Percentiles rank a stretch among this genome's conserved stretches.
These are phyloP conservation scores for Aspergillus cavernicola DNA, from an alignment of 495 filamentous ascomycete species.

Conservation along the genomic window DNA sequence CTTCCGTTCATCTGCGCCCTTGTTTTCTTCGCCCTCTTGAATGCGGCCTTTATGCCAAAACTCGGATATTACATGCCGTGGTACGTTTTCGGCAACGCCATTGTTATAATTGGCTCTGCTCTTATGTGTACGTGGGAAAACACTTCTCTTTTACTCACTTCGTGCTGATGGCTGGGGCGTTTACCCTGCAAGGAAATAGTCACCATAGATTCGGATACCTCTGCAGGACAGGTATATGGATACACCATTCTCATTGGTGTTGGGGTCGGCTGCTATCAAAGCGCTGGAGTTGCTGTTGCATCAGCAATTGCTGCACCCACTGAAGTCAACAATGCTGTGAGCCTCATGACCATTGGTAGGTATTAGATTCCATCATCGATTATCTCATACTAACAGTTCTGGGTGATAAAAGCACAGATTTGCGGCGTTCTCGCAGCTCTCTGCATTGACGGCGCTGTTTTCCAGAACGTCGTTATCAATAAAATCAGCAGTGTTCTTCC, in stretches of 20 bases:
- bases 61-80: neutral
- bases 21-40: neutral
- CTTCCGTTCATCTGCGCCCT: neutral
- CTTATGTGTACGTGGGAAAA: constrained; percentile 14
- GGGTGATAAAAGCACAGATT: too few relatives aligned
- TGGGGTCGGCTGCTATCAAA: neutral
- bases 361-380: too few relatives aligned
- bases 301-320: too few relatives aligned
- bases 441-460: too few relatives aligned
- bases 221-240: constrained; percentile 39
- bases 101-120: neutral
- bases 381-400: too few relatives aligned
- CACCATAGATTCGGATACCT: neutral
- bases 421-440: too few relatives aligned
- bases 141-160: neutral
- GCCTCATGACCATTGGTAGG: too few relatives aligned
- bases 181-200: neutral
- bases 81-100: neutral
- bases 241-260: constrained; percentile 36
- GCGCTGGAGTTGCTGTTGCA: neutral
- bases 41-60: neutral
- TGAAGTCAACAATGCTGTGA: too few relatives aligned
- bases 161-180: too few relatives aligned
- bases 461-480: too few relatives aligned
- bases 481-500: too few relatives aligned